These are phyloP conservation scores for Phytophthora quininea DNA, from an alignment of 352 stramenopile genomes.

Conservation along the genomic window DNA sequence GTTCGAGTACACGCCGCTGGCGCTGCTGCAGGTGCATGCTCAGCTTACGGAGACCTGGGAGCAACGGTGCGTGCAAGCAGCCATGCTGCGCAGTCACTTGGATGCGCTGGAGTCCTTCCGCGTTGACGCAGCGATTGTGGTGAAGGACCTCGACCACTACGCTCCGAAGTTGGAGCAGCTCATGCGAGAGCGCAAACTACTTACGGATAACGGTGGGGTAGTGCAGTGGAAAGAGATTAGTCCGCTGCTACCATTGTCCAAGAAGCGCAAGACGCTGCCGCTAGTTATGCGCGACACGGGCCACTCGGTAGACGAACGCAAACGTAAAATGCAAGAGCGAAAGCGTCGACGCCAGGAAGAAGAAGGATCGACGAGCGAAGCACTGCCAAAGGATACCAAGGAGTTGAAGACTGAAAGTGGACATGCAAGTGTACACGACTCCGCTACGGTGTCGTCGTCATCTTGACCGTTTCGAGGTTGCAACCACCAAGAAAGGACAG, in stretches of 20 bases:
- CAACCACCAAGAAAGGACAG: conserved; percentile 3
- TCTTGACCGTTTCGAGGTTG: conserved; percentile 20
- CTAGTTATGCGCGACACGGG: conserved; percentile 73
- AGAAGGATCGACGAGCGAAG: conserved; percentile 16
- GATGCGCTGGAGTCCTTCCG: conserved; percentile 59
- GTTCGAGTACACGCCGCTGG: conserved; percentile 82
- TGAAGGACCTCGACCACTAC: conserved; percentile 79
- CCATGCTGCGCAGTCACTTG: conserved; percentile 77
- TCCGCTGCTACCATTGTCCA: conserved; percentile 57
- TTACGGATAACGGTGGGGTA: conserved; percentile 28
- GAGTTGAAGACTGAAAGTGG: conserved; percentile 21
- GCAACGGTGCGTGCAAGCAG: conserved; percentile 66
- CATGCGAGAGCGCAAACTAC: conserved; percentile 65
- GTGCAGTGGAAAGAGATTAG: conserved; percentile 62
- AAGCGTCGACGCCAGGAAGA: conserved; percentile 65
- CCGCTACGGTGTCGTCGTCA: conserved; percentile 1
- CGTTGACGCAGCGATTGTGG: conserved; percentile 46
- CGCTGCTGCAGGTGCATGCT: conserved; percentile 76
- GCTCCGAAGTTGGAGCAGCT: conserved; percentile 75
- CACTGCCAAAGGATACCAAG: conserved; percentile 14
- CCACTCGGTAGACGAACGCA: conserved; percentile 82
- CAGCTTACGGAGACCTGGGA: conserved; percentile 90
- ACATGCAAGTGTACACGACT: conserved; percentile 6
- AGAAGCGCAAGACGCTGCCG: conserved; percentile 63
- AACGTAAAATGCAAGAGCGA: conserved; percentile 71